These are phyloP conservation scores for Diplodia seriata DNA, from an alignment of 2,329 filamentous ascomycete species.

Conservation along the genomic window DNA sequence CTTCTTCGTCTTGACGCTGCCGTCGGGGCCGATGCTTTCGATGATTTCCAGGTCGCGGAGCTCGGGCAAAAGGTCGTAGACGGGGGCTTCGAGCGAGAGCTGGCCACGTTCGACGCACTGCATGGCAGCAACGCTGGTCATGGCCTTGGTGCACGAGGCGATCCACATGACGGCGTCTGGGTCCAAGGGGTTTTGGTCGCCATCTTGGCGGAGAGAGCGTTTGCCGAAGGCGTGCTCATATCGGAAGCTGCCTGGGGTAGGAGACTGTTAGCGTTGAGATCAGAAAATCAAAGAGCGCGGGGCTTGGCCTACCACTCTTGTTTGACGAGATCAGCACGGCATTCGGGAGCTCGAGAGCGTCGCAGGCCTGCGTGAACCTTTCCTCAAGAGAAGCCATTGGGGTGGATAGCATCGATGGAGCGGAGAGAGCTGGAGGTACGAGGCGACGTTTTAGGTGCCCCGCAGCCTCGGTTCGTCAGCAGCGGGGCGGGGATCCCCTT, in stretches of 20 bases:
- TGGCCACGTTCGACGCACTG: constrained; percentile 47
- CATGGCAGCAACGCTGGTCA: constrained; percentile 45
- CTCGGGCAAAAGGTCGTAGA: constrained; percentile 46
- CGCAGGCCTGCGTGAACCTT: constrained; percentile 38
- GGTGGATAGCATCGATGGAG: not conserved
- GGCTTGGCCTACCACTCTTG: constrained; percentile 37
- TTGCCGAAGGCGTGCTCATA: constrained; percentile 49
- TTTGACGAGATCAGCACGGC: constrained; percentile 40
- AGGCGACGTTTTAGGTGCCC: not conserved
- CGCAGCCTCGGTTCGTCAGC: constrained; percentile 1
- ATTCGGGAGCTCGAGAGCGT: constrained; percentile 39
- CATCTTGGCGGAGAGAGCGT: constrained; percentile 38
- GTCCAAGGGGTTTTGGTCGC: constrained; percentile 35
- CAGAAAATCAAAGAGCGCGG: no score
- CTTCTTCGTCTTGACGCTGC: constrained; percentile 34
- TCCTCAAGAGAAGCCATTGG: constrained; percentile 39
- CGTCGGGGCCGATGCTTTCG: constrained; percentile 36
- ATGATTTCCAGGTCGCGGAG: constrained; percentile 40
- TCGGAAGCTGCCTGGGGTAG: constrained; percentile 43
- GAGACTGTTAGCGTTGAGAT: not conserved
- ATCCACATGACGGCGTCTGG: constrained; percentile 47
- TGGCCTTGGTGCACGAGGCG: constrained; percentile 50
- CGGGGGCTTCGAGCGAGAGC: constrained; percentile 43
- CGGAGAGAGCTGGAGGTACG: no score
- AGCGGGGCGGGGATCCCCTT: not conserved